These are phyloP conservation scores for Trichomonascaceae sp. DNA, from an alignment of 1,139 yeast species.

Conservation along the genomic window DNA sequence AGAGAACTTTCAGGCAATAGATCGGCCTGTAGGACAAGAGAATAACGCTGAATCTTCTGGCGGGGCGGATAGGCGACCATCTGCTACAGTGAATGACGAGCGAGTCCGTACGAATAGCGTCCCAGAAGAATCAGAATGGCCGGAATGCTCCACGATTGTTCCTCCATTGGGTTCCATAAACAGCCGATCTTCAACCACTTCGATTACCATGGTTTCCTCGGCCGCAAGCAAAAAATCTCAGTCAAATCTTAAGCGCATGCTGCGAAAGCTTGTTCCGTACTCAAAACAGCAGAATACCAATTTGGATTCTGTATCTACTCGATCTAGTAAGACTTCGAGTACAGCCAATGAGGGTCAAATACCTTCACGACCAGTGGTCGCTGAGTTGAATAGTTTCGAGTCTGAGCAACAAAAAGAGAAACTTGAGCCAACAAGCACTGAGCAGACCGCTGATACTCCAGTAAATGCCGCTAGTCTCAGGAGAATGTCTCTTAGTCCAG, in stretches of 20 bases:
- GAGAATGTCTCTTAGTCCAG: not conserved
- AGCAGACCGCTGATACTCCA: not conserved
- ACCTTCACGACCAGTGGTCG: not conserved
- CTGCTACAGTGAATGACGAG: not conserved
- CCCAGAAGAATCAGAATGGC: not conserved
- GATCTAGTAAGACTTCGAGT: not conserved
- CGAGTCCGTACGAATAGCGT: not conserved
- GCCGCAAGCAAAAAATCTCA: slow-evolving; percentile 8
- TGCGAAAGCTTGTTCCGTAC: slow-evolving; percentile 15
- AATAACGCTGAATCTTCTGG: not conserved
- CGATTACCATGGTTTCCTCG: slow-evolving; percentile 9
- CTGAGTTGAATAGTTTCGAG: not conserved
- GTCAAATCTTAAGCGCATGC: slow-evolving; percentile 14
- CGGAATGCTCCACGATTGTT: not conserved
- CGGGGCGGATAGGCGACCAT: not conserved
- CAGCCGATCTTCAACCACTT: slow-evolving; percentile 2
- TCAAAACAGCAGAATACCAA: not conserved
- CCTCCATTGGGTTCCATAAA: not conserved
- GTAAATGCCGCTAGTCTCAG: not conserved
- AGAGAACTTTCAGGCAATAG: not conserved
- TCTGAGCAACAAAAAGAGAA: not conserved
- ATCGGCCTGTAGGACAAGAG: not conserved
- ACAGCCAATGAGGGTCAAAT: not conserved
- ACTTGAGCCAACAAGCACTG: not conserved
- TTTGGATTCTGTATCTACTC: not conserved